A percentile compares a stretch with the other conserved stretches of the same genome.
phyloP scores from a whole-genome alignment of 441 rosid species.

The Erysimum pusillum region DNA sequence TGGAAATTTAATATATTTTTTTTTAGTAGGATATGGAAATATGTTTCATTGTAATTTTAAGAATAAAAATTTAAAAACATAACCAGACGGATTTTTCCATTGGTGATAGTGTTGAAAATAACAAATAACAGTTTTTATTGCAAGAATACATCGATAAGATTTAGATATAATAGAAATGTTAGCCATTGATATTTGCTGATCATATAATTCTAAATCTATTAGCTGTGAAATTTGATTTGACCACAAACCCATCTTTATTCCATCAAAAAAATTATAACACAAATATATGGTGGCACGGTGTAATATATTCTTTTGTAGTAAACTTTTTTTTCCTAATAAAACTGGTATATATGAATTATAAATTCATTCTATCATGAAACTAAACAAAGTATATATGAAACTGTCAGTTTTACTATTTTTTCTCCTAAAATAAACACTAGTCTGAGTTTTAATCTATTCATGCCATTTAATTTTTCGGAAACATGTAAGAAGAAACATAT shows the following conservation, averaged over 20 bases:
- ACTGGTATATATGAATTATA: no score
- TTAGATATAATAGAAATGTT: no score
- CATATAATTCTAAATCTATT: neutral
- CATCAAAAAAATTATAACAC: neutral
- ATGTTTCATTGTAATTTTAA: neutral
- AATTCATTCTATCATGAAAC: no score
- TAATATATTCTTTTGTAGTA: neutral
- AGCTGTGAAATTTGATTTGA: neutral
- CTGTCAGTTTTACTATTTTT: no score
- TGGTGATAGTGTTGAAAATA: no score
- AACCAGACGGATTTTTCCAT: neutral
- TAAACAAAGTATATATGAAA: no score
- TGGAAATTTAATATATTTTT: neutral
- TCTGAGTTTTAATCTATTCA: no score
- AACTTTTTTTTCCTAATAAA: neutral
- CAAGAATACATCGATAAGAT: neutral
- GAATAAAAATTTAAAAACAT: neutral
- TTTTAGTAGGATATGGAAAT: neutral
- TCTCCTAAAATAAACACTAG: no score
- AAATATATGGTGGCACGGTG: neutral
- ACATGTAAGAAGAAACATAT: constrained; percentile 19
- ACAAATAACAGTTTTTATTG: neutral
- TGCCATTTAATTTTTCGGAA: neutral
- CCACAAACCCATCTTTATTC: neutral
- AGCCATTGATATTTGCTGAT: no score